A percentile compares a stretch with the other conserved stretches of the same genome.
Evolutionary conservation across 2,329 filamentous ascomycete species (phyloP).

Genomic region (Herpomyces periplanetae): DNA sequence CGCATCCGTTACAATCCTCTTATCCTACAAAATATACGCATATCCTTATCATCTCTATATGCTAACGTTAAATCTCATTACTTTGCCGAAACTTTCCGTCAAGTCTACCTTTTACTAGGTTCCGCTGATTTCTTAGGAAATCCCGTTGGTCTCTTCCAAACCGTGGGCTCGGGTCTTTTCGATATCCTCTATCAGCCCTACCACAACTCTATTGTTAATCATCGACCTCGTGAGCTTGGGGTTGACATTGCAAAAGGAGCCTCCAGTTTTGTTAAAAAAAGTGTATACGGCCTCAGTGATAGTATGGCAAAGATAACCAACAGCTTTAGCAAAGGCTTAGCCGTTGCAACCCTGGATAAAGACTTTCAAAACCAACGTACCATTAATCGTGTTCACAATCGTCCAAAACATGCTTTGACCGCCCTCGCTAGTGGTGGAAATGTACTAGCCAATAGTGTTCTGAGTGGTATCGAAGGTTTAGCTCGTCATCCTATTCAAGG

Average conservation of each 20-base stretch:
- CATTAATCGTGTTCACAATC: conserved; percentile 64
- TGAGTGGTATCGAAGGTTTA: conserved; percentile 66
- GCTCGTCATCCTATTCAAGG: conserved; percentile 78
- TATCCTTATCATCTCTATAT: conserved; percentile 44
- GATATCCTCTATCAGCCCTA: conserved; percentile 99
- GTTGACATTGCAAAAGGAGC: conserved; percentile 84
- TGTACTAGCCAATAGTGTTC: conserved; percentile 63
- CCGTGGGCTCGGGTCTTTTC: conserved; percentile 74
- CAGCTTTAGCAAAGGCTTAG: conserved; percentile 77
- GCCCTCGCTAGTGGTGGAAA: conserved; percentile 84
- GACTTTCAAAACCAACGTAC: conserved; percentile 88
- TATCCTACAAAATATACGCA: conserved; percentile 70
- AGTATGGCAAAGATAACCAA: conserved; percentile 93
- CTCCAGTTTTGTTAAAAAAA: conserved; percentile 91
- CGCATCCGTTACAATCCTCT: conserved; percentile 72
- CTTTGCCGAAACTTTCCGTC: conserved; percentile 72
- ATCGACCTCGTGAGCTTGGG: conserved; percentile 73
- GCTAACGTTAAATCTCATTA: conserved; percentile 77
- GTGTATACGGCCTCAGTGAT: conserved; percentile 82
- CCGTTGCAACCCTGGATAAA: conserved; percentile 80
- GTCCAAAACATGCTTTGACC: conserved; percentile 85
- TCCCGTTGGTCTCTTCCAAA: conserved; percentile 88
- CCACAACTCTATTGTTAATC: conserved; percentile 80
- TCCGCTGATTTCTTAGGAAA: conserved; percentile 94
- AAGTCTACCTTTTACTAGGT: conserved; percentile 84